Conservation (phyloP, 2,329 filamentous ascomycete species). For the Penicillium digitatum region DNA sequence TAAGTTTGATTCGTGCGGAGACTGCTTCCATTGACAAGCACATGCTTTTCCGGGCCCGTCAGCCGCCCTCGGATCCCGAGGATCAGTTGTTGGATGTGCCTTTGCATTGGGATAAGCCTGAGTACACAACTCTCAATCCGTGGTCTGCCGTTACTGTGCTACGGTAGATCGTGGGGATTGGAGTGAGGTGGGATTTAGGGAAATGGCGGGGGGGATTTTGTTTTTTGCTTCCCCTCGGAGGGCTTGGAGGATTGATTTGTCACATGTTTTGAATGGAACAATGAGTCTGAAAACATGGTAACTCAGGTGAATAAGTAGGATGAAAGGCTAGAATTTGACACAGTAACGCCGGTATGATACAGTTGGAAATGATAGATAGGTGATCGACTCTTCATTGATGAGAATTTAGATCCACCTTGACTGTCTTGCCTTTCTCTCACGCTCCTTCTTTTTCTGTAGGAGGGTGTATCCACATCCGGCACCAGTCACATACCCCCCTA, state of each 20-base stretch:
- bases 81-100: background rate
- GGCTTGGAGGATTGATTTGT: background rate
- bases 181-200: background rate
- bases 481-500: conserved; percentile 42
- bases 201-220: background rate
- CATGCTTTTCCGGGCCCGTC: background rate
- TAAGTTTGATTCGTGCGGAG: background rate
- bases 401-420: conserved; percentile 15
- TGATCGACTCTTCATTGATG: background rate
- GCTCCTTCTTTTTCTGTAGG: conserved; percentile 15
- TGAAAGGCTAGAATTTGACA: background rate
- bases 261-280: background rate
- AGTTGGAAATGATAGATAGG: background rate
- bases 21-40: background rate
- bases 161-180: background rate
- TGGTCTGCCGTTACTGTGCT: background rate
- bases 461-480: conserved; percentile 22
- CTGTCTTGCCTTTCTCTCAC: conserved; percentile 14
- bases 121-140: background rate
- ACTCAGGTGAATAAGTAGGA: background rate
- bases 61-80: background rate
- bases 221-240: background rate
- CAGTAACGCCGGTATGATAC: conserved; percentile 5
- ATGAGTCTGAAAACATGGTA: background rate
- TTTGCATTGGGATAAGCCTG: background rate